These are phyloP conservation scores for Chytriomyces hyalinus DNA, from an alignment of 192 early-diverging fungal species.

Conservation along the genomic window DNA sequence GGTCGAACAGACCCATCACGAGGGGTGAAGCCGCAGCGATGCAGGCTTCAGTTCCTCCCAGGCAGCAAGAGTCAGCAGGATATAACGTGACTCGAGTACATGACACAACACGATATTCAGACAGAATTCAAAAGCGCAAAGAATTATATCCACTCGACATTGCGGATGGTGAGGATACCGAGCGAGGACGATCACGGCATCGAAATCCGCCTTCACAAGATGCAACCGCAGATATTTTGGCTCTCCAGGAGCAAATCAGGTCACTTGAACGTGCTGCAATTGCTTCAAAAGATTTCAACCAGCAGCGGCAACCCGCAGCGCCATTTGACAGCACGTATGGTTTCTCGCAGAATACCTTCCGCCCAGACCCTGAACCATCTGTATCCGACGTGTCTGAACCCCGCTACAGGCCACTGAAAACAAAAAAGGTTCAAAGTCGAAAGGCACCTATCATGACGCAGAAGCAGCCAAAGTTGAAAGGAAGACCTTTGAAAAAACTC, in stretches of 20 bases:
- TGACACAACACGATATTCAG: slow-evolving; percentile 24
- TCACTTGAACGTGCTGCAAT: slow-evolving; percentile 1
- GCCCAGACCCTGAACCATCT: no score
- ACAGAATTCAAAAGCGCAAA: slow-evolving; percentile 4
- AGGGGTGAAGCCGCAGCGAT: not conserved
- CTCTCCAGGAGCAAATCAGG: not conserved
- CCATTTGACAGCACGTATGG: not conserved
- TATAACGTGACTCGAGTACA: no score
- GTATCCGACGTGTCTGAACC: no score
- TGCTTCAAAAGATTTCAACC: not conserved
- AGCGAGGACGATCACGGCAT: not conserved
- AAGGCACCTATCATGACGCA: not conserved
- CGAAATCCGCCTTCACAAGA: no score
- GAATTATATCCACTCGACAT: not conserved
- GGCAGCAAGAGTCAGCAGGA: not conserved
- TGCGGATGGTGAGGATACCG: not conserved
- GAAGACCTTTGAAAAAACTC: slow-evolving; percentile 16
- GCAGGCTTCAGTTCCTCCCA: not conserved
- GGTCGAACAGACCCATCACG: not conserved
- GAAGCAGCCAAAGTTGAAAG: not conserved
- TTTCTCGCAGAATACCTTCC: no score
- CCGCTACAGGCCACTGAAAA: no score
- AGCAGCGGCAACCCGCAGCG: not conserved
- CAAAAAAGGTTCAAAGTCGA: not conserved
- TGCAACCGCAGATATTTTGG: not conserved